Evolutionary conservation across 2,329 filamentous ascomycete species (phyloP), one percentile per base, ranked within the genome.

Genomic region (Aspergillus sp.): DNA sequence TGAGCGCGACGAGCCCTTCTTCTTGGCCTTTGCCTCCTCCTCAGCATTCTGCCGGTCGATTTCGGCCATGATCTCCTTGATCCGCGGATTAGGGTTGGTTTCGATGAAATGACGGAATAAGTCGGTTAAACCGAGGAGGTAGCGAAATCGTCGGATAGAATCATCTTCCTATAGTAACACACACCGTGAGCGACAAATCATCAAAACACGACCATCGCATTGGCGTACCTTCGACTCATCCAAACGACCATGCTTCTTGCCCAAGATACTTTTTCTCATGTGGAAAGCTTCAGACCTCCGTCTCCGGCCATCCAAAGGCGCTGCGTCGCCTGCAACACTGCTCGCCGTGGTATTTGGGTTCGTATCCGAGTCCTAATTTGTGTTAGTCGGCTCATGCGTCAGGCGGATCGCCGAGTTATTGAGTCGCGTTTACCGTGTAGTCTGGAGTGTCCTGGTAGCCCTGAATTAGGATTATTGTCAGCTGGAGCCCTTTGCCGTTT

Each of bases 41-140:
- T 86, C 91, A 11, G 85, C 88, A 74, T 98, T 96, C 74, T 96
- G 93, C 50, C 91, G 89, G 77, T 99, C 95, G 71, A 98, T 97
- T 77, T 97, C 91, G 54, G 86, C 85, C 84, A 98, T 95, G 68
- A 97, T 92, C 60, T 96, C 91, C 70, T 94, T 91, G 71, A 98
- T 95, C 70, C 91, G 91, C 15, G 95, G 94, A 72, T 99, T 93
- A 5, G 93, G 94, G 73, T 97, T 99, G 8, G 92, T 92, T 73
- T 98, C 93, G 79, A 99, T 99, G 77, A 99, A 99, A 79, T 99
- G 95, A 66, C 96, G 92, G 81, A 99, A 99, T 19, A 99, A 83
- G 72, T 99, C 95, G 15, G 95, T 99, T 55, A 99, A 83, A 25
- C 96, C 96, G 13, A 99, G 85, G 1, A 99, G 85, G 75, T 99